Evolutionary conservation across 352 stramenopile genomes (phyloP), one percentile per base, ranked within the genome.

Genomic region (Phytophthora constricta): DNA sequence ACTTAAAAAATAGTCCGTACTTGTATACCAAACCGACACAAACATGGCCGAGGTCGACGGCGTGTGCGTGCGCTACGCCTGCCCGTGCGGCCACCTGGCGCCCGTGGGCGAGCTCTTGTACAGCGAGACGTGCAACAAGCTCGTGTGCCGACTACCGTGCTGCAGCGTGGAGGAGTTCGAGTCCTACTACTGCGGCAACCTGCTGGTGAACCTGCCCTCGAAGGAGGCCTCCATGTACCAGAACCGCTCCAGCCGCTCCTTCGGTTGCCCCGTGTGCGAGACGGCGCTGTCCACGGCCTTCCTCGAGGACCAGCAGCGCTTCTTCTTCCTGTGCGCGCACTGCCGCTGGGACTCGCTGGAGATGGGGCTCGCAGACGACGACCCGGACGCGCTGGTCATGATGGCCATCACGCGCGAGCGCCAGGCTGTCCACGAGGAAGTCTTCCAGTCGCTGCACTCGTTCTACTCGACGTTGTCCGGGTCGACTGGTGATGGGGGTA

Each of bases 131-230:
- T 91, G 84, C 43, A 74, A 90, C 19, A 91, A 91, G 55, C 69
- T 86, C 11, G 86, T 96, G 27, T 96, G 87, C 22, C 85, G 86
- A 19, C 67, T 72, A 28, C 79, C 87, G 25, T 45, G 63, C 49
- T 96, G 87, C 71, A 92, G 81, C 48, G 66, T 95, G 22, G 79
- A 96, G 56, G 89, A 96, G 72, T 95, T 96, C 54, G 87, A 96
- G 74, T 89, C 86, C 13, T 96, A 93, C 72, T 96, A 96, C 74
- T 96, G 89, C 68, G 76, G 84, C 27, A 88, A 89, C 27, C 71
- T 92, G 68, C 74, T 96, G 46, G 84, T 94, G 41, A 96, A 96
- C 66, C 64, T 96, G 74, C 84, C 89, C 26, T 96, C 89, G 13
- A 96, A 95, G 51, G 89, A 96, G 58, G 89, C 89, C 20, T 84